Conservation (phyloP, 495 filamentous ascomycete genomes). For the Aspergillus ostianus region DNA sequence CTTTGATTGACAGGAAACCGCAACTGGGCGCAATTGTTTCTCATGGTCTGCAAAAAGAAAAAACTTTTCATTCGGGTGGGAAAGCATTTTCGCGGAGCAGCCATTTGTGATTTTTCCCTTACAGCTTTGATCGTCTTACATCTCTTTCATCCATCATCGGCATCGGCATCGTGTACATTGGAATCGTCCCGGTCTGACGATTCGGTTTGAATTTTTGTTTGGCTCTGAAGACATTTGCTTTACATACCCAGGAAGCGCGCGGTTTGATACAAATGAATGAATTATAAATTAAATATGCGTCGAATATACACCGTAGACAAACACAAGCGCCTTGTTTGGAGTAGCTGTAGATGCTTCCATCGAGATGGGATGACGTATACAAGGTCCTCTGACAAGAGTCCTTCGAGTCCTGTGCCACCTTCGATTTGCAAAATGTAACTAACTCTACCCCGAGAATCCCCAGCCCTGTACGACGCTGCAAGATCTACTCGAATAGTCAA, state of each 20-base stretch:
- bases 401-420: too few relatives aligned
- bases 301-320: too few relatives aligned
- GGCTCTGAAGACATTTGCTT: constrained; percentile 28
- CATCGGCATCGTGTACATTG: constrained; percentile 24
- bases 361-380: too few relatives aligned
- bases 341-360: too few relatives aligned
- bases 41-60: constrained; percentile 23
- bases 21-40: constrained; percentile 25
- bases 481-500: too few relatives aligned
- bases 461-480: too few relatives aligned
- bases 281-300: too few relatives aligned
- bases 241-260: constrained; percentile 26
- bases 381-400: too few relatives aligned
- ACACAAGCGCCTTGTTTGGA: too few relatives aligned
- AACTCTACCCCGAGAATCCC: too few relatives aligned
- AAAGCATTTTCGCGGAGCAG: constrained; percentile 27
- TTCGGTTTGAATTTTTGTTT: constrained; percentile 20
- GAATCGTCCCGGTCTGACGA: constrained; percentile 28
- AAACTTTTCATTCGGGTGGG: constrained; percentile 14
- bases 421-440: too few relatives aligned
- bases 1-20: constrained; percentile 21
- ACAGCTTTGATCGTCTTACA: constrained; percentile 3
- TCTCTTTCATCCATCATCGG: constrained; percentile 2
- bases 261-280: constrained; percentile 17
- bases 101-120: constrained; percentile 17